Evolutionary conservation across 257 asterid genomes (phyloP).

Genomic region (Coffea eugenioides): DNA sequence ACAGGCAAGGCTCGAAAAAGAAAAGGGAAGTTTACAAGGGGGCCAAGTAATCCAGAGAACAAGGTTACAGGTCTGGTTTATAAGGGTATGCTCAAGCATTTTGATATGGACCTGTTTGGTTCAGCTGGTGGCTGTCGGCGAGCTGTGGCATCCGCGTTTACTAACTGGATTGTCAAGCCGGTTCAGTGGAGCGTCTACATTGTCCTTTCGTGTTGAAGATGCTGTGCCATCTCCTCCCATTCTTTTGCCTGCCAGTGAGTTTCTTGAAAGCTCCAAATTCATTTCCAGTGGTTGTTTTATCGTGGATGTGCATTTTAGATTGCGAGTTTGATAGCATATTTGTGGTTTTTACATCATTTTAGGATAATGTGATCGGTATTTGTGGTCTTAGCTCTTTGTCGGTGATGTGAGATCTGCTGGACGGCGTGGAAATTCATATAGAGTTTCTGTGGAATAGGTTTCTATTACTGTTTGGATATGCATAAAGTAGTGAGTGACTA

Average conservation of each 20-base stretch:
- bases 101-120: conserved; percentile 92
- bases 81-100: conserved; percentile 86
- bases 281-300: not conserved
- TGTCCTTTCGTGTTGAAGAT: conserved; percentile 44
- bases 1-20: conserved; percentile 39
- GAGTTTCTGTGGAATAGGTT: not conserved
- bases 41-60: conserved; percentile 66
- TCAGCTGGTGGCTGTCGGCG: conserved; percentile 76
- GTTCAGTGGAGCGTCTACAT: conserved; percentile 34
- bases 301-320: not conserved
- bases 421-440: not conserved
- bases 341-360: not conserved
- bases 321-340: not conserved
- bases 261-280: conserved; percentile 20
- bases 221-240: conserved; percentile 40
- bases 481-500: not conserved
- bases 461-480: not conserved
- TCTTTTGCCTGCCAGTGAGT: conserved; percentile 61
- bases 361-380: not conserved
- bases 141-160: conserved; percentile 74
- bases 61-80: conserved; percentile 78
- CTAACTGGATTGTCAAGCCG: conserved; percentile 38
- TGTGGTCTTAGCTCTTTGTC: not conserved
- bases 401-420: not conserved
- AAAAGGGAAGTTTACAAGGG: conserved; percentile 57